Conservation (phyloP, 495 filamentous ascomycete genomes). For the Oidiodendron maius region DNA sequence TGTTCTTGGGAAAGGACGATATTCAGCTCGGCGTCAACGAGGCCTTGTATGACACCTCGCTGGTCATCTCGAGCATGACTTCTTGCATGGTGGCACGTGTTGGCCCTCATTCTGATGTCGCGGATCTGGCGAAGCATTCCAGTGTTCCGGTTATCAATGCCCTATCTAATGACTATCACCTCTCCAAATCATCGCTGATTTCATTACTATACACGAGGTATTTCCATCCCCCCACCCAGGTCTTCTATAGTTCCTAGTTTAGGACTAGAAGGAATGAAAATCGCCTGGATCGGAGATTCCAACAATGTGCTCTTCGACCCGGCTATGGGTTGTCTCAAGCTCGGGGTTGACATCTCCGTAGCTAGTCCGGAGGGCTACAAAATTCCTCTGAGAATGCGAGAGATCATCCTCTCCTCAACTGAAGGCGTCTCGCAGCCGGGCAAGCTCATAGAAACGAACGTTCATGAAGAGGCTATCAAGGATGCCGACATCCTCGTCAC, state of each 20-base stretch:
- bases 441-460: constrained; percentile 62
- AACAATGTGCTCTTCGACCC: constrained; percentile 97
- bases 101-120: constrained; percentile 75
- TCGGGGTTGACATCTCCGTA: constrained; percentile 78
- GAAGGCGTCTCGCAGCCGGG: constrained; percentile 52
- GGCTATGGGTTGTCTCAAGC: constrained; percentile 76
- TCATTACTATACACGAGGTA: constrained; percentile 79
- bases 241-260: constrained; percentile 37
- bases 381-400: constrained; percentile 65
- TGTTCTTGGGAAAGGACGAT: constrained; percentile 92
- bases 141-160: constrained; percentile 93
- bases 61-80: constrained; percentile 89
- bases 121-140: constrained; percentile 70
- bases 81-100: constrained; percentile 87
- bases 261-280: constrained; percentile 73
- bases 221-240: constrained; percentile 37
- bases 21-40: constrained; percentile 98
- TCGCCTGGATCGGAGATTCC: constrained; percentile 94
- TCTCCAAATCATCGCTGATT: constrained; percentile 88
- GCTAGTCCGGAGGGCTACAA: constrained; percentile 80
- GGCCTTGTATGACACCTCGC: constrained; percentile 79
- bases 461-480: constrained; percentile 85
- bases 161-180: constrained; percentile 85
- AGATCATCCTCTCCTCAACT: constrained; percentile 58
- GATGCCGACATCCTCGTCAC: constrained; percentile 87